Evolutionary conservation across 352 stramenopile species (phyloP), one percentile per base, ranked within the genome.

Genomic region (Halophytophthora batemanensis): DNA sequence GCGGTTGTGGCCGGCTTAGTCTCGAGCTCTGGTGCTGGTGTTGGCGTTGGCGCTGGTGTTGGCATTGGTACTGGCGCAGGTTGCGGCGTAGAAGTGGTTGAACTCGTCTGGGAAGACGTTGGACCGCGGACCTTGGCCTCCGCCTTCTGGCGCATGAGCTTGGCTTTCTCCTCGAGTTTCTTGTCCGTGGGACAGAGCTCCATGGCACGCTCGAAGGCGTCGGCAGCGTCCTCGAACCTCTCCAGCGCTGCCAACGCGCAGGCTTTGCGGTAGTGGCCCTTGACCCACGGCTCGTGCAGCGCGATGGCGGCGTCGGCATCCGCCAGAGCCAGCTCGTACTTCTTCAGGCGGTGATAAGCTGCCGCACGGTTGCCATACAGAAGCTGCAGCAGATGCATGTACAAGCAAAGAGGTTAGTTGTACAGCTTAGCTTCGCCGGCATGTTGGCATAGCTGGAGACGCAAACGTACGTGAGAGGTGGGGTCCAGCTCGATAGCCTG

Each of bases 281-380:
- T 94, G 38, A 90, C 81, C 83, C 83, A 94, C 13, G 79, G 62
- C 17, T 70, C 71, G 25, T 92, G 71, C 12, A 93, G 44, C 8
- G 71, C 72, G 8, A 91, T 59, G 13, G 82, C 82, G 12, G 61
- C 56, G n/a, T 84, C 58, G 2, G 84, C 81, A 55, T 93, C 80
- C 29, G 74, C 54, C 18, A 93, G 62, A 2, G 84, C 82, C 39
- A 84, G 46, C 12, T 69, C 54, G 47, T 78, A 90, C 29, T 89
- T 78, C 37, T 89, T 87, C 36, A 90, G 43, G 2, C 83, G 78
- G 59, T 85, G 79, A 37, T 81, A 81, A 6, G 84, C 77, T 7
- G 84, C 84, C 33, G 84, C 80, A 14, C 84, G 84, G 47, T 95
- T 95, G 13, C 84, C 84, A 53, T 83, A 90, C 40, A 95, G 45